Base-by-base conservation (phyloP, 306 rosid species). In the Morella rubra region DNA sequence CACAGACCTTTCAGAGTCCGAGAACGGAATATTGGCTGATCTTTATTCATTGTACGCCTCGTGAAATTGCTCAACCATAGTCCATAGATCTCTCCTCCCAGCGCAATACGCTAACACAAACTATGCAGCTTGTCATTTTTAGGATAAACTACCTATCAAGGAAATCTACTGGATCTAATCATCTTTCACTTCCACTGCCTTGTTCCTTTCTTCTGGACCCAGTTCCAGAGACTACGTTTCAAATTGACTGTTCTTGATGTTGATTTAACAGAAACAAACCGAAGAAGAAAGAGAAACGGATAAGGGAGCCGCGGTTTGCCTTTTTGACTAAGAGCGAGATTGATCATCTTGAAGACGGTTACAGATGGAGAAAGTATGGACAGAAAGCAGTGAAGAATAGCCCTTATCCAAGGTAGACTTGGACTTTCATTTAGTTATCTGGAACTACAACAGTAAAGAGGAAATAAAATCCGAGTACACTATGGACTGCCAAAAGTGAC, bases 331-430 rank as follows among this genome's bases (percentile, higher is more conserved):
- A 91, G 89, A 93, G 97, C 61, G 95, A 93, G 90, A 82, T 89
- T 15, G 98, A 93, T 87, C 87, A 89, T 14, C 98, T 93, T 85
- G 97, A 93, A 86, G 98, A 93, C 89, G 98, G 98, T 12, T 91
- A 91, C 76, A 86, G 95, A 89, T 93, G 98, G 98, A 89, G 98
- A 87, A 93, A 93, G 80, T 93, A 93, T 77, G 98, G 98, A 56
- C 98, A 93, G 84, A 93, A 93, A 76, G 98, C 98, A 46, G 98
- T 93, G 76, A 93, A 93, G 83, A 93, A 93, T 50, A 93, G 98
- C 81, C 93, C 98, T 1, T 89, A 91, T 81, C 98, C 98, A 79
- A 91, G 98, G 98, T 93, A 76, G 12, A 18, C 32, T 75, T 50
- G 1, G 40, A 7, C 58, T 50, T 24, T 71, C 27, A 11, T 49